These are phyloP conservation scores for Sclerotinia borealis DNA, from an alignment of 2,329 filamentous ascomycete species.

Conservation along the genomic window DNA sequence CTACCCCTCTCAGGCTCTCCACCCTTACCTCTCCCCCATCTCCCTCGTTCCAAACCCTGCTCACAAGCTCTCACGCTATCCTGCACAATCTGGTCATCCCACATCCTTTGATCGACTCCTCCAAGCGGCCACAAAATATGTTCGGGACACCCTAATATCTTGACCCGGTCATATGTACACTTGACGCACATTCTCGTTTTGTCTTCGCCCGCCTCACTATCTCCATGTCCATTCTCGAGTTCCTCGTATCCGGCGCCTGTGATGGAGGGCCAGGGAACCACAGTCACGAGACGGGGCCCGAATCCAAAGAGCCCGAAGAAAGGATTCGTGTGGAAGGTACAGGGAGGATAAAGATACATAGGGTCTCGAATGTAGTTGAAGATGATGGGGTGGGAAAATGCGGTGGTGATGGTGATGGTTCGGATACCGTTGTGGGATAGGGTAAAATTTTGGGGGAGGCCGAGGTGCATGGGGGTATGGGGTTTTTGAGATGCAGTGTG, in stretches of 20 bases:
- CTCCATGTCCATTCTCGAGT: slow-evolving; percentile 18
- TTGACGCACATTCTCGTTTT: slow-evolving; percentile 25
- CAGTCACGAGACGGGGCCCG: slow-evolving; percentile 16
- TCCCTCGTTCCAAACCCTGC: background rate
- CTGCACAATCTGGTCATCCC: slow-evolving; percentile 9
- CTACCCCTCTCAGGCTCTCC: slow-evolving; percentile 4
- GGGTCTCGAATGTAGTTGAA: slow-evolving; percentile 25
- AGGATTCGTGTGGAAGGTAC: slow-evolving; percentile 22
- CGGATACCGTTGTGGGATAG: slow-evolving; percentile 2
- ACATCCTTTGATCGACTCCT: slow-evolving; percentile 15
- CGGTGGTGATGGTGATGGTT: slow-evolving; percentile 22
- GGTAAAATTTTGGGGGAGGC: background rate
- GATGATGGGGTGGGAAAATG: slow-evolving; percentile 27
- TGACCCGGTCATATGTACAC: slow-evolving; percentile 22
- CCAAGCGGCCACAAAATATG: slow-evolving; percentile 15
- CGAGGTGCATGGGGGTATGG: too few species aligned
- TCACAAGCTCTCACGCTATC: slow-evolving; percentile 12
- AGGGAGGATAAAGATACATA: slow-evolving; percentile 13
- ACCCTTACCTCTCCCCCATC: background rate
- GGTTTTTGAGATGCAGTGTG: too few species aligned
- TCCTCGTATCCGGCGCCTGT: slow-evolving; percentile 22
- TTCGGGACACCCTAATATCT: slow-evolving; percentile 19
- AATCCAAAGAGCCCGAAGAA: slow-evolving; percentile 28
- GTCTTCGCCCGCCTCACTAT: background rate
- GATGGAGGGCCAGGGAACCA: slow-evolving; percentile 13